A percentile compares a stretch with the other conserved stretches of the same genome.
These are phyloP conservation scores for Gynochthodes officinalis DNA, from an alignment of 257 asterid genomes.

Conservation along the genomic window DNA sequence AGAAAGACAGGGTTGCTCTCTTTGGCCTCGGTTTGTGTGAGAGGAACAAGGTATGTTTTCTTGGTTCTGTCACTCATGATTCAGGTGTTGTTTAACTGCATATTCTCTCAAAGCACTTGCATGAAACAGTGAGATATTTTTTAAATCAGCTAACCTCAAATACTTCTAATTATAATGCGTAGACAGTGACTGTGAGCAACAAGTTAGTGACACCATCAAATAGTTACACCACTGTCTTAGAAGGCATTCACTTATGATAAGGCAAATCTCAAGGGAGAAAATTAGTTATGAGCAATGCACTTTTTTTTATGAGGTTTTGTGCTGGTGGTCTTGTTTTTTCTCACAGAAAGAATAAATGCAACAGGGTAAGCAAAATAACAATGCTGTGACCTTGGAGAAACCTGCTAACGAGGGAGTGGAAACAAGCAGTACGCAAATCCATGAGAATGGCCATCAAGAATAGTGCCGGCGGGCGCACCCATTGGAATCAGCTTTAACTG, in stretches of 20 bases:
- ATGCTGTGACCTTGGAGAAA: constrained; percentile 28
- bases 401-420: constrained; percentile 26
- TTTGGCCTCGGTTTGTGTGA: constrained; percentile 83
- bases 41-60: constrained; percentile 54
- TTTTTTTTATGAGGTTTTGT: too few species aligned
- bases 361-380: constrained; percentile 48
- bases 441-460: constrained; percentile 25
- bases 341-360: constrained; percentile 8
- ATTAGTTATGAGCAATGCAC: neutral
- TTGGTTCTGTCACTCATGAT: neutral
- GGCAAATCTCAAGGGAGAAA: neutral
- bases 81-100: neutral
- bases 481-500: constrained; percentile 5
- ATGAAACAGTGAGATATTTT: too few species aligned
- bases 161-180: too few species aligned
- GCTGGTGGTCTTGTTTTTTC: neutral
- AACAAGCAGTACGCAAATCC: constrained; percentile 21
- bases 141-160: too few species aligned
- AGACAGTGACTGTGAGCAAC: neutral
- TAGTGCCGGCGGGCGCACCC: too few species aligned
- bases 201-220: neutral
- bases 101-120: neutral
- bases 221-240: neutral
- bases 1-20: constrained; percentile 60
- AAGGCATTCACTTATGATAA: neutral